Conservation (phyloP, 768 basidiomycete genomes). For the Mycena chlorophos region DNA sequence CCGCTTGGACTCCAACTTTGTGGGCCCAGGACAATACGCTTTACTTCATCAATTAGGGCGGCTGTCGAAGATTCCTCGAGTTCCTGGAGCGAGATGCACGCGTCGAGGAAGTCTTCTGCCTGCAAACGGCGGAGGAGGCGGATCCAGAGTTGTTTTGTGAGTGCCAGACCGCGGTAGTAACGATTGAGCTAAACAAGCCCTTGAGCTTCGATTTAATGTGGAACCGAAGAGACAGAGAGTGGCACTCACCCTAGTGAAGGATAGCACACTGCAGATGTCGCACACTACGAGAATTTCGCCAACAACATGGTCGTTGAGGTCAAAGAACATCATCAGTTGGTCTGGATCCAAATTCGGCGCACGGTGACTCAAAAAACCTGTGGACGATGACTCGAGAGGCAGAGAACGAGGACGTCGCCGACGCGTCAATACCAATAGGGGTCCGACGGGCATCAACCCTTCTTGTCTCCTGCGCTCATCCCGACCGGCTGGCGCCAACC, state of each 20-base stretch:
- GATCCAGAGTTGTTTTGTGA: background rate
- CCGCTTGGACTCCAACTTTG: background rate
- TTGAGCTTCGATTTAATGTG: too few relatives aligned
- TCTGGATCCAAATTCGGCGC: too few relatives aligned
- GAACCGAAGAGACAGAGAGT: too few relatives aligned
- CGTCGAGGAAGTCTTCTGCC: background rate
- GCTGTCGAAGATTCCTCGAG: background rate
- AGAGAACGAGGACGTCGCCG: too few relatives aligned
- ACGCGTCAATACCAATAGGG: too few relatives aligned
- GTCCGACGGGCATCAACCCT: too few relatives aligned
- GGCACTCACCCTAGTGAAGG: background rate
- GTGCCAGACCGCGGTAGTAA: background rate
- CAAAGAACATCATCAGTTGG: too few relatives aligned
- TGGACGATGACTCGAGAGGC: too few relatives aligned
- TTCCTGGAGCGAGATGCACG: background rate
- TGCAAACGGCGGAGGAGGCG: background rate
- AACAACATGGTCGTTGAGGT: background rate
- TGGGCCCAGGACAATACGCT: background rate
- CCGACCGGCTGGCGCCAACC: too few relatives aligned
- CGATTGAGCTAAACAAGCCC: background rate
- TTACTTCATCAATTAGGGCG: background rate
- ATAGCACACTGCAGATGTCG: background rate
- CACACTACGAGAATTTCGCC: background rate
- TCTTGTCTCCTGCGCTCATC: too few relatives aligned
- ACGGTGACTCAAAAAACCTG: too few relatives aligned